These are phyloP conservation scores for Aspergillus sp. DNA, from an alignment of 2,329 filamentous ascomycete species.

Conservation along the genomic window DNA sequence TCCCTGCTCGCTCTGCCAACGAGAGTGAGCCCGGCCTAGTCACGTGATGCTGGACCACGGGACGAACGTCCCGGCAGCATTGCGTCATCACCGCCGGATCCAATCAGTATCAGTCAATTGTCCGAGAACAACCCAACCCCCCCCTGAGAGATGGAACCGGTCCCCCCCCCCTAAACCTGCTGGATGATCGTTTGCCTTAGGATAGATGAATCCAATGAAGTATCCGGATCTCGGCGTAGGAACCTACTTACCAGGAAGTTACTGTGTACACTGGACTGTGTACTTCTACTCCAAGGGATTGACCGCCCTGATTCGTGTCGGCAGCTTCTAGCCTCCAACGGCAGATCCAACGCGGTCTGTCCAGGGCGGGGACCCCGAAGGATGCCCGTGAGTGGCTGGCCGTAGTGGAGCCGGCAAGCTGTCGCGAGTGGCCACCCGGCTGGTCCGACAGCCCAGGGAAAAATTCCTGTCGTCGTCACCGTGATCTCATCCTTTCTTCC, in stretches of 20 bases:
- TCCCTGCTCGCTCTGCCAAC: background rate
- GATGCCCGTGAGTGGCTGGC: conserved; percentile 19
- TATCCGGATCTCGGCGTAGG: no score
- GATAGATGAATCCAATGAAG: no score
- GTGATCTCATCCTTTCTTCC: conserved; percentile 34
- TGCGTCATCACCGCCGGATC: background rate
- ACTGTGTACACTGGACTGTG: no score
- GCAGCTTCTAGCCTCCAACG: background rate
- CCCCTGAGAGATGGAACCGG: no score
- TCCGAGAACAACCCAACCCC: no score
- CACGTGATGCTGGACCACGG: background rate
- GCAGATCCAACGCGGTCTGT: conserved; percentile 9
- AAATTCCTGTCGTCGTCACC: conserved; percentile 40
- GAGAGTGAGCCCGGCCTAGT: background rate
- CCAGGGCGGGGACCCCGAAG: background rate
- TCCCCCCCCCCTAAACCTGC: no score
- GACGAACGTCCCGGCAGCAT: background rate
- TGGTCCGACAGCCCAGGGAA: conserved; percentile 21
- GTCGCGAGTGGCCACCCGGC: conserved; percentile 23
- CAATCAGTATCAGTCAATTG: background rate
- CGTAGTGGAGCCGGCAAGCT: conserved; percentile 12
- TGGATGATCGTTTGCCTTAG: no score
- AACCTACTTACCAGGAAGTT: no score
- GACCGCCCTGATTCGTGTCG: no score
- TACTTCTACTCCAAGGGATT: background rate